Evolutionary conservation across 108 stramenopile genomes (phyloP), one percentile per base, ranked within the genome.

Genomic region (Pseudonitzschia pungens): DNA sequence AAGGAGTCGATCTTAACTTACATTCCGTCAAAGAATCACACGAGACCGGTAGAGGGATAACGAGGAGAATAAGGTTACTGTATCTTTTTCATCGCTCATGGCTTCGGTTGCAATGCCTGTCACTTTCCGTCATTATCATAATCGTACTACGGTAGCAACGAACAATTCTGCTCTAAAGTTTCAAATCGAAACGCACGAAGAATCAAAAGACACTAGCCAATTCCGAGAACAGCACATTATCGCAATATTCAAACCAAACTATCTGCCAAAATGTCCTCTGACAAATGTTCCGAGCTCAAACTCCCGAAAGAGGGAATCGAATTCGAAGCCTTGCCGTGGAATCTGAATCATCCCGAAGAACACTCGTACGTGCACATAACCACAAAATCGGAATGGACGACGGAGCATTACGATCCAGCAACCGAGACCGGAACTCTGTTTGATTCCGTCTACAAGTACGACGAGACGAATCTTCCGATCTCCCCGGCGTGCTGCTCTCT

Each of bases 251-350:
- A 48, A 14, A 18, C 45, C 14, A 48, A 48, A 11, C 2, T 18
- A 11, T 48, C 54, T 22, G 21, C 24, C 24, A 55, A 55, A 22
- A 55, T 55, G 54, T 21, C 54, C 2, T 55, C 54, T 20, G 54
- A 55, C 26, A 2, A 55, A 1, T 26, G 21, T 22, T 26, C 21
- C 21, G 54, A 55, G 10, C 21, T 55, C 22, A 55, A 55, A 10
- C 57, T 66, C 26, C 81, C 92, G 20, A 81, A 86, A 53, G 85
- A 84, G 6, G 89, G 83, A 24, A 80, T 93, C 40, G 85, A 90
- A 55, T 93, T 93, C 77, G 77, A 77, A 12, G 64, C 80, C 10
- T 80, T 93, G 20, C 92, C 92, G 7, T 93, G 92, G 92, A 90
- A 93, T 70, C 74, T 93, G 21, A 93, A 93, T 69, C 77, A 87